A percentile compares a stretch with the other conserved stretches of the same genome.
phyloP scores from a whole-genome alignment of 257 asterid species.

The Ophiorrhiza pumila region DNA sequence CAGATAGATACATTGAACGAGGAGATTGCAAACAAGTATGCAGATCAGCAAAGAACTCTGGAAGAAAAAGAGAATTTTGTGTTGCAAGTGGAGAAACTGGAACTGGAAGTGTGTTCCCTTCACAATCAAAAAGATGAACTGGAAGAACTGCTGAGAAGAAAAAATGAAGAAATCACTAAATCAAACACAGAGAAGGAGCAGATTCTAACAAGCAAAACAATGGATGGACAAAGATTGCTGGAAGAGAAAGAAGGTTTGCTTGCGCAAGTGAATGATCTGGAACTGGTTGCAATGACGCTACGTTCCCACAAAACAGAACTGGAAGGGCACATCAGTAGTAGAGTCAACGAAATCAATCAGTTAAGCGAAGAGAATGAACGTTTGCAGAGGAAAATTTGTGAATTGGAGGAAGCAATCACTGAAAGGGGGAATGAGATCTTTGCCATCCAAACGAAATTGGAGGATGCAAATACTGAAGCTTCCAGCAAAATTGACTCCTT shows the following conservation, averaged over 20 bases:
- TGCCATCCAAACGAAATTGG: conserved; percentile 41
- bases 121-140: conserved; percentile 40
- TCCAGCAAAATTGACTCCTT: conserved; percentile 35
- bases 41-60: conserved; percentile 37
- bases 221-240: conserved; percentile 22
- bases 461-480: conserved; percentile 43
- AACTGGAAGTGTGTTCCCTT: conserved; percentile 46
- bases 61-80: conserved; percentile 47
- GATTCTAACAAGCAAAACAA: conserved; percentile 13
- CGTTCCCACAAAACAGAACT: conserved; percentile 32
- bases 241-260: conserved; percentile 22
- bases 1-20: conserved; percentile 46
- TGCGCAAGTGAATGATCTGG: conserved; percentile 16
- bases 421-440: conserved; percentile 43
- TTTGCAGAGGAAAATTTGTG: conserved; percentile 27
- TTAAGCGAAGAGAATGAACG: conserved; percentile 19
- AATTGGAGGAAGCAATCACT: conserved; percentile 37
- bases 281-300: conserved; percentile 9
- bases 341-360: conserved; percentile 33
- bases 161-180: conserved; percentile 37
- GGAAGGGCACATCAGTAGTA: conserved; percentile 47
- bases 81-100: conserved; percentile 27
- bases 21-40: conserved; percentile 37
- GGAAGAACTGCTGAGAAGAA: conserved; percentile 44
- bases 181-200: conserved; percentile 34